phyloP scores from a whole-genome alignment of 2,329 filamentous ascomycete genomes.

The Didymosphaeria variabile region DNA sequence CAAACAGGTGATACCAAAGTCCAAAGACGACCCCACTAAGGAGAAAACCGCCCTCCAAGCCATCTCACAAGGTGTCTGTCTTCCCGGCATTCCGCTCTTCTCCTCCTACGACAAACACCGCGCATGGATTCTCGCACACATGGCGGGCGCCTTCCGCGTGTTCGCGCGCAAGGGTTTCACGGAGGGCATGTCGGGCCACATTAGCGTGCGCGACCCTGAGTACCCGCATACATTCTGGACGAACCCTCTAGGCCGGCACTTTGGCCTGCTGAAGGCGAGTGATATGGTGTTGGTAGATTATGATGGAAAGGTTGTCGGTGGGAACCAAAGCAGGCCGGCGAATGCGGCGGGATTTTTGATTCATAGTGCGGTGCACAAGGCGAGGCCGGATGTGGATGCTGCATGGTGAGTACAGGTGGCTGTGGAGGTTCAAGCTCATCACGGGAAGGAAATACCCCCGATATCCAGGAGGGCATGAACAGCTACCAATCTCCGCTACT shows the following conservation, averaged over 20 bases:
- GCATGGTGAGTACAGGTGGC: constrained; percentile 55
- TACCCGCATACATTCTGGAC: constrained; percentile 72
- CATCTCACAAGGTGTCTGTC: constrained; percentile 57
- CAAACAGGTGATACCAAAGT: constrained; percentile 32
- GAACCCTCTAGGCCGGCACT: constrained; percentile 71
- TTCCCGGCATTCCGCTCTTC: constrained; percentile 66
- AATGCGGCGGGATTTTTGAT: constrained; percentile 77
- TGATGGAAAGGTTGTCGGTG: constrained; percentile 69
- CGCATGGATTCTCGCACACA: constrained; percentile 71
- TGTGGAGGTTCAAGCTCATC: background rate
- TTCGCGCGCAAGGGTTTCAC: constrained; percentile 72
- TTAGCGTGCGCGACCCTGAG: constrained; percentile 73
- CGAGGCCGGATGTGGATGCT: constrained; percentile 70
- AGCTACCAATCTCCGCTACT: too few species aligned
- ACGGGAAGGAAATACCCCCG: background rate
- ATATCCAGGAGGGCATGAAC: too few species aligned
- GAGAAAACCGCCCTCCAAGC: constrained; percentile 49
- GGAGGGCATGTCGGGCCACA: constrained; percentile 75
- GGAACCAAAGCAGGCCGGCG: constrained; percentile 66
- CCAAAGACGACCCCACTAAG: constrained; percentile 33
- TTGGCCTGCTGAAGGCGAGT: constrained; percentile 69
- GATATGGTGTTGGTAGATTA: constrained; percentile 75
- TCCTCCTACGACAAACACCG: constrained; percentile 64
- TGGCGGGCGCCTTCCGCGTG: constrained; percentile 72
- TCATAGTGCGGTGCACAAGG: constrained; percentile 73